phyloP scores from a whole-genome alignment of 805 yeast genomes.

The Ogataea siamensis region DNA sequence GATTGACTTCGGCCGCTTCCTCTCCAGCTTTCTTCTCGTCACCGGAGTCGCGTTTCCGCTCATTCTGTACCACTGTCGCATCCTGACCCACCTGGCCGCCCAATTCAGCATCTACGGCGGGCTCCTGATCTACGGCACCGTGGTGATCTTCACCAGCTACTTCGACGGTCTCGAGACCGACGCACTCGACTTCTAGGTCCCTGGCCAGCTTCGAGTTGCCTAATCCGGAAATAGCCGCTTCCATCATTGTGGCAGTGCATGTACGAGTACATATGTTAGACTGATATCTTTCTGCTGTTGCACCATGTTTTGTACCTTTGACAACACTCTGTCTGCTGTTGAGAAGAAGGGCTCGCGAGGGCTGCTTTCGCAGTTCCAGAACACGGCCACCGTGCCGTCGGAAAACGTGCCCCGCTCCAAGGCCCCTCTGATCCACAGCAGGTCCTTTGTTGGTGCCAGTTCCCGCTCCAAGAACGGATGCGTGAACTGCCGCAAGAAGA shows the following conservation, averaged over 20 bases:
- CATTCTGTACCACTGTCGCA: slow-evolving; percentile 69
- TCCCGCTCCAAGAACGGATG: slow-evolving; percentile 41
- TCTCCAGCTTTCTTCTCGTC: slow-evolving; percentile 72
- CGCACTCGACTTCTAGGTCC: slow-evolving; percentile 27
- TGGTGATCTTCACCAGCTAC: slow-evolving; percentile 76
- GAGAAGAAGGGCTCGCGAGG: slow-evolving; percentile 3
- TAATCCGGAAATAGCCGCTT: slow-evolving; percentile 4
- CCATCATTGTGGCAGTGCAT: slow-evolving; percentile 4
- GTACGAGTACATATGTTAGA: background rate
- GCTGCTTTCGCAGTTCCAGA: background rate
- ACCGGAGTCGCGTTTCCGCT: slow-evolving; percentile 76
- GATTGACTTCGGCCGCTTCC: slow-evolving; percentile 77
- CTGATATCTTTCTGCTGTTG: background rate
- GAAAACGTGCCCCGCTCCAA: slow-evolving; percentile 3
- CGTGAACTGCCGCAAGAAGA: slow-evolving; percentile 40
- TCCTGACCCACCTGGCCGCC: slow-evolving; percentile 69
- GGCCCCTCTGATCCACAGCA: slow-evolving; percentile 20
- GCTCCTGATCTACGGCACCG: slow-evolving; percentile 74
- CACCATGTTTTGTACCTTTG: slow-evolving; percentile 20
- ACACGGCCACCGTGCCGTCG: background rate
- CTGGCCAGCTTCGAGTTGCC: slow-evolving; percentile 1
- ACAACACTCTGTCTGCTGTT: slow-evolving; percentile 14
- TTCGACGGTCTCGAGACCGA: slow-evolving; percentile 53
- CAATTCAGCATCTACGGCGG: slow-evolving; percentile 83
- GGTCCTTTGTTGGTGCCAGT: slow-evolving; percentile 33